Evolutionary conservation across 345 rosid species (phyloP).

Genomic region (Mercurialis annua): DNA sequence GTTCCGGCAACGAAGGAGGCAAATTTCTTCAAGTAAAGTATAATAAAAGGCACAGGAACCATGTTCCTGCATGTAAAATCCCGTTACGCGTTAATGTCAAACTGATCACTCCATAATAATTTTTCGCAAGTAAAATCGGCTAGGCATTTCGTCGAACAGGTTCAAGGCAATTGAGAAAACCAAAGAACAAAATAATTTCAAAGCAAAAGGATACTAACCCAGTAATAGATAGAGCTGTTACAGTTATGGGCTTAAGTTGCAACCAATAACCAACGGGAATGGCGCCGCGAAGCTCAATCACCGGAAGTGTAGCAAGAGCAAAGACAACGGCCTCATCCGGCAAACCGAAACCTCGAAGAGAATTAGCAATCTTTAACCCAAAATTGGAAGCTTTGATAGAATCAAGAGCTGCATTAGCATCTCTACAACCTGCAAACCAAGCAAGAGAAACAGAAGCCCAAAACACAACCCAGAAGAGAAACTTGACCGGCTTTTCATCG

Average conservation of each 20-base stretch:
- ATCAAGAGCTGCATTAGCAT: conserved; percentile 79
- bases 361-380: conserved; percentile 62
- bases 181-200: background rate
- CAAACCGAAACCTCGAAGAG: conserved; percentile 73
- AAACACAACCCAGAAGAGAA: conserved; percentile 52
- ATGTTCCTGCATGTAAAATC: conserved; percentile 59
- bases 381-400: conserved; percentile 75
- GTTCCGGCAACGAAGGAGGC: conserved; percentile 62
- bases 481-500: conserved; percentile 45
- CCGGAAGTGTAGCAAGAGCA: conserved; percentile 85
- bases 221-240: conserved; percentile 57
- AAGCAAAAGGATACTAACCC: conserved; percentile 55
- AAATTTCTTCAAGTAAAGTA: conserved; percentile 67
- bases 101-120: background rate
- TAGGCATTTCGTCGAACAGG: conserved; percentile 11
- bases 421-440: conserved; percentile 76
- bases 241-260: conserved; percentile 61
- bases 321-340: conserved; percentile 83
- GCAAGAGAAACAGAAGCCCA: conserved; percentile 75
- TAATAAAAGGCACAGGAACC: conserved; percentile 91
- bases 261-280: conserved; percentile 97
- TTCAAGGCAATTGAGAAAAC: conserved; percentile 1
- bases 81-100: conserved; percentile 7
- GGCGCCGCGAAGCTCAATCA: conserved; percentile 93
- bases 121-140: background rate